These are phyloP conservation scores for Thalassiosira ordinaria DNA, from an alignment of 352 stramenopile species.

Conservation along the genomic window DNA sequence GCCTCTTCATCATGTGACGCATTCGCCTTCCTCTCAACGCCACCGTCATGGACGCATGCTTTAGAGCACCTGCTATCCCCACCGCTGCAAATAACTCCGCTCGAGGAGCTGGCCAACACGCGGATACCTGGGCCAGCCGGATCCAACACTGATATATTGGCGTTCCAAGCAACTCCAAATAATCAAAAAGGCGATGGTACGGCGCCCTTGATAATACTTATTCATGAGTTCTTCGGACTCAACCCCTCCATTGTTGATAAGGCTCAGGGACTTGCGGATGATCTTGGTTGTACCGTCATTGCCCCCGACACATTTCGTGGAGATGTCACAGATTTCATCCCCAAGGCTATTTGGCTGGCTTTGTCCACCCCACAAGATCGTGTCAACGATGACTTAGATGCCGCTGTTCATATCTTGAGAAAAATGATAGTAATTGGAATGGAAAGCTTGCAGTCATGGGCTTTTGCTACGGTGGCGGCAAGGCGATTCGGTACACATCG, in stretches of 20 bases:
- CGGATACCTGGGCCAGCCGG: slow-evolving; percentile 17
- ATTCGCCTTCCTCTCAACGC: no score
- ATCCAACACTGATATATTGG: slow-evolving; percentile 11
- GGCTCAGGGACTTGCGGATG: slow-evolving; percentile 31
- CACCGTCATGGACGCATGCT: no score
- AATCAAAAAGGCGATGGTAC: neutral
- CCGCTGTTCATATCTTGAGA: slow-evolving; percentile 16
- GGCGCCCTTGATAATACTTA: slow-evolving; percentile 31
- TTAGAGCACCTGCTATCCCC: slow-evolving; percentile 16
- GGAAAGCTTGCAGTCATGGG: slow-evolving; percentile 46
- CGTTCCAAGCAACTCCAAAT: neutral
- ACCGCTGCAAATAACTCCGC: neutral
- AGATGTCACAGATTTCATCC: slow-evolving; percentile 28
- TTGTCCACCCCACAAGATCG: slow-evolving; percentile 45
- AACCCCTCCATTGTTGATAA: slow-evolving; percentile 41
- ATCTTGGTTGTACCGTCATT: slow-evolving; percentile 38
- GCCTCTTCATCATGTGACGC: no score
- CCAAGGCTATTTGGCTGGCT: slow-evolving; percentile 52
- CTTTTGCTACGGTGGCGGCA: slow-evolving; percentile 52
- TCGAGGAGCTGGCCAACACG: slow-evolving; percentile 12
- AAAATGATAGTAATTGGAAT: neutral
- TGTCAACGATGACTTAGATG: slow-evolving; percentile 48
- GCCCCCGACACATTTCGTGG: slow-evolving; percentile 51
- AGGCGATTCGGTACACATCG: slow-evolving; percentile 49
- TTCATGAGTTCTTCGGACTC: slow-evolving; percentile 53